Evolutionary conservation across 2,329 filamentous ascomycete species (phyloP).

Genomic region (Trichophyton schoenleinii): DNA sequence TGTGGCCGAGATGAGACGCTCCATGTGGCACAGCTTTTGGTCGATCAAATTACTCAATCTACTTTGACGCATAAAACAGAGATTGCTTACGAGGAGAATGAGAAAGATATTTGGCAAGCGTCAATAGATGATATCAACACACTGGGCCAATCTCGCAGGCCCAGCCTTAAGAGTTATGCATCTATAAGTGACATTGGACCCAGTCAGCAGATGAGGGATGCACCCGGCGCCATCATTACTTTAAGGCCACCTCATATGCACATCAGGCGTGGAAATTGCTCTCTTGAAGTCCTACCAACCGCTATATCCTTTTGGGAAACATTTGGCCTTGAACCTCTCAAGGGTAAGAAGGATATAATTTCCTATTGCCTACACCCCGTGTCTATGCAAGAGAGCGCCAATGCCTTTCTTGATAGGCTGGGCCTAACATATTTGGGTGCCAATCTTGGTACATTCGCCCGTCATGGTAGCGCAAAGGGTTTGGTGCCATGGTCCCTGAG

Average conservation of each 20-base stretch:
- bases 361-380: conserved; percentile 46
- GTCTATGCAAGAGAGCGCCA: conserved; percentile 34
- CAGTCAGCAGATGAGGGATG: conserved; percentile 14
- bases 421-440: conserved; percentile 44
- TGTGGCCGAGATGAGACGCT: conserved; percentile 25
- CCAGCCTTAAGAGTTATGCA: conserved; percentile 28
- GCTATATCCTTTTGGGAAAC: conserved; percentile 50
- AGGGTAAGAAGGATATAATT: conserved; percentile 45
- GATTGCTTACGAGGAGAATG: background rate
- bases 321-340: conserved; percentile 44
- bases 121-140: conserved; percentile 21
- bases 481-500: conserved; percentile 26
- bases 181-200: conserved; percentile 15
- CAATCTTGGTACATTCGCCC: conserved; percentile 42
- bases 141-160: conserved; percentile 21
- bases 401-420: conserved; percentile 42
- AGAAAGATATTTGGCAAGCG: conserved; percentile 11
- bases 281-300: conserved; percentile 44
- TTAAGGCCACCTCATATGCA: conserved; percentile 43
- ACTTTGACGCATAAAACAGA: conserved; percentile 25
- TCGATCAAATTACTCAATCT: conserved; percentile 34
- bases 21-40: conserved; percentile 29
- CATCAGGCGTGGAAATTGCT: conserved; percentile 41
- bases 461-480: conserved; percentile 32
- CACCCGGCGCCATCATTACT: conserved; percentile 25